Evolutionary conservation across 768 basidiomycete genomes (phyloP).

Genomic region (Lentinula sp.): DNA sequence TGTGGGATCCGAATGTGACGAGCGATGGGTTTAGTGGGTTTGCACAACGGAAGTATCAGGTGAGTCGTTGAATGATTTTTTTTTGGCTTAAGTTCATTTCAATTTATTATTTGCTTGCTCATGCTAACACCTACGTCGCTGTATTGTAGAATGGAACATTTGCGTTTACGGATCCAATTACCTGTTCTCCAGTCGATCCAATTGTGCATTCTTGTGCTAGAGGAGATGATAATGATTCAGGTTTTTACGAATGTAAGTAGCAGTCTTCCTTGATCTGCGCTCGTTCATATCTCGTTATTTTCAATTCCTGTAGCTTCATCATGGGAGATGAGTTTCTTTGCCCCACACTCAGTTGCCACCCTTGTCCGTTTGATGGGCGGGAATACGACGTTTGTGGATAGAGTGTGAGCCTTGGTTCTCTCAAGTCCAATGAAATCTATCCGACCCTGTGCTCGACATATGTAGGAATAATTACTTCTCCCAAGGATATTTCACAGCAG

Average conservation of each 20-base stretch:
- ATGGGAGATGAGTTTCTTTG: slow-evolving; percentile 50
- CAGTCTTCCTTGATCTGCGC: not conserved
- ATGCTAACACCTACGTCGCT: no score
- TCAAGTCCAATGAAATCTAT: not conserved
- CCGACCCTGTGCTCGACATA: not conserved
- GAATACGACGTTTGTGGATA: slow-evolving; percentile 29
- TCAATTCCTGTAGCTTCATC: slow-evolving; percentile 33
- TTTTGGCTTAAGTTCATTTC: no score
- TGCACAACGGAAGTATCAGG: slow-evolving; percentile 35
- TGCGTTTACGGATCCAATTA: slow-evolving; percentile 41
- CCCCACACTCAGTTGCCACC: slow-evolving; percentile 44
- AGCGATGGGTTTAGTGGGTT: slow-evolving; percentile 45
- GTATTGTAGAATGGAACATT: slow-evolving; percentile 39
- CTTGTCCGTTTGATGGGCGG: slow-evolving; percentile 43
- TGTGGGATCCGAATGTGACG: slow-evolving; percentile 39
- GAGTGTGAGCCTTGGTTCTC: slow-evolving; percentile 25
- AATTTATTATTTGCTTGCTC: no score
- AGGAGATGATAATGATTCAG: slow-evolving; percentile 42
- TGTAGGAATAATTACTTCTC: slow-evolving; percentile 38
- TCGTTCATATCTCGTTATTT: not conserved
- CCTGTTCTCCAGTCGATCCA: slow-evolving; percentile 45
- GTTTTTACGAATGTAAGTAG: slow-evolving; percentile 44
- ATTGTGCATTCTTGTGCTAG: slow-evolving; percentile 40
- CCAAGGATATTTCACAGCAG: slow-evolving; percentile 38
- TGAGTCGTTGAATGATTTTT: slow-evolving; percentile 15